Conservation (phyloP, 768 basidiomycete genomes). For the Psilocybe cubensis region DNA sequence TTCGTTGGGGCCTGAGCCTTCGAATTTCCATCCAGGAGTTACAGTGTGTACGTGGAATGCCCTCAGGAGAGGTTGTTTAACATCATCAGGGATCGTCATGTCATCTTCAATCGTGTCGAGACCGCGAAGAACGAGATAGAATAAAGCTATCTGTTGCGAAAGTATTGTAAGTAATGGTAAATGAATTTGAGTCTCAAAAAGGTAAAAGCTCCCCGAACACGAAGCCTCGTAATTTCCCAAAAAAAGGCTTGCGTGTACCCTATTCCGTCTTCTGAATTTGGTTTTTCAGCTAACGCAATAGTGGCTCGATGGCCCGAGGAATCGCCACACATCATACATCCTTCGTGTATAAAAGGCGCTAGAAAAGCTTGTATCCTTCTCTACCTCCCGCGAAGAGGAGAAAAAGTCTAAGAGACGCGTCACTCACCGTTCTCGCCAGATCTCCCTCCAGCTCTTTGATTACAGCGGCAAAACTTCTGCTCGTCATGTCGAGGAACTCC, state of each 20-base stretch:
- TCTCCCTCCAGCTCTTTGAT: slow-evolving; percentile 97
- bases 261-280: background rate
- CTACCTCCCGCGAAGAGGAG: background rate
- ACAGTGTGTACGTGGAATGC: slow-evolving; percentile 80
- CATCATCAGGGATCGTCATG: slow-evolving; percentile 87
- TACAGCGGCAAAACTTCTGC: slow-evolving; percentile 88
- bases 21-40: slow-evolving; percentile 86
- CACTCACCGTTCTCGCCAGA: slow-evolving; percentile 85
- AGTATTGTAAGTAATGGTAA: background rate
- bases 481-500: slow-evolving; percentile 87
- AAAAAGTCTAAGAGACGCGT: slow-evolving; percentile 6
- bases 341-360: background rate
- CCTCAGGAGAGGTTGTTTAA: slow-evolving; percentile 87
- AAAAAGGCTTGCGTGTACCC: background rate
- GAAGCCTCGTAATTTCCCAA: background rate
- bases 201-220: background rate
- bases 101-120: slow-evolving; percentile 99
- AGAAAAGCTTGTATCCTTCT: background rate
- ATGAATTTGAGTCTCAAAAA: background rate
- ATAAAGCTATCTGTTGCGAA: slow-evolving; percentile 79
- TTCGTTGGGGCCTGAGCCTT: slow-evolving; percentile 81
- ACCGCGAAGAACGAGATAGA: slow-evolving; percentile 92
- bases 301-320: background rate
- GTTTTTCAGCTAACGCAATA: background rate
- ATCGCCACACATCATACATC: background rate